Base-by-base conservation (phyloP, 169 alveolate species). In the Miamiensis avidus region DNA sequence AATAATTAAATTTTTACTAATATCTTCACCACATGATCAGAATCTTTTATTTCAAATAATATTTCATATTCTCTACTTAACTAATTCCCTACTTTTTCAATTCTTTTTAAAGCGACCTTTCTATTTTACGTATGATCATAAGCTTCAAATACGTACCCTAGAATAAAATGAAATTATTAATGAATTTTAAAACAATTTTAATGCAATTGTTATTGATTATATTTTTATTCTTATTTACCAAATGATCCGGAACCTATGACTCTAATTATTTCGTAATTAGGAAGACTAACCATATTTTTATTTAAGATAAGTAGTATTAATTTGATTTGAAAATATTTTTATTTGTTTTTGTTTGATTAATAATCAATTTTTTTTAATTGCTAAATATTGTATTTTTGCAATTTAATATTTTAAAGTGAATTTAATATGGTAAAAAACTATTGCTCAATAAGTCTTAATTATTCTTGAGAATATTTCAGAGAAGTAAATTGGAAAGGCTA, bases 121-220 rank as follows among this genome's bases (percentile, higher is more conserved):
- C 78, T 74, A 34, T 89, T 74, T 26, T 84, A 84, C 31, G 74
- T 30, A 69, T 89, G 85, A 72, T 89, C 91, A 33, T 78, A 73
- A 20, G 93, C 93, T 76, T 89, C 93, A 29, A 89, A 86, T 1
- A 89, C 93, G 65, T 89, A 83, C 16, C 93, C 93, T 86, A 73
- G 77, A 25, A 82, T 74, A 0, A 1, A 69, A 16, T n/a, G n/a
- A n/a, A n/a, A n/a, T n/a, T n/a, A n/a, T n/a, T n/a, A 73, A 32
- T 86, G 26, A 26, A 28, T 31, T 34, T 25, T 31, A 11, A 0
- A 76, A 31, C 25, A 15, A 31, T 6, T 0, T 29, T 29, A 0
- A 75, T 75, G 25, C 29, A 75, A 30, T 75, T 27, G 30, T 29
- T 29, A 1, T 76, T n/a, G n/a, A 31, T 4, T 25, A 1, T 76